Evolutionary conservation across 371 early-diverging fungal species (phyloP), one percentile per base, ranked within the genome.

Genomic region (Syncephalastrum sp.): DNA sequence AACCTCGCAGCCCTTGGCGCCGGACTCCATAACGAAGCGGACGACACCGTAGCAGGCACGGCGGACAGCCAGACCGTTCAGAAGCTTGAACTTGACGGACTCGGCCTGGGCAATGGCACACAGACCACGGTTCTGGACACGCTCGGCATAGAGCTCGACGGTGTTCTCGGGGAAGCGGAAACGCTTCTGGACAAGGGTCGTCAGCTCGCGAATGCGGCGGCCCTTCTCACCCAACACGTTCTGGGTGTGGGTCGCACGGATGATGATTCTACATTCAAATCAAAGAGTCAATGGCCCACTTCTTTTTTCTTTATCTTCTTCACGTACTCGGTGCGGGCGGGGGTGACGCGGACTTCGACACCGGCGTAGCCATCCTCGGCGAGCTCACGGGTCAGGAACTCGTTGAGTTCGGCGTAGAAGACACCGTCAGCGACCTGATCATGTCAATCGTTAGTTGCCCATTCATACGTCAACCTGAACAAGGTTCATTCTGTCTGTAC

Each of bases 1-100:
- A 53, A 99, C 98, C 81, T 98, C 97, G 78, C 94, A 95, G 79
- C 99, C 99, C 90, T 99, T 99, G 81, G 99, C 99, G 68, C 99
- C 99, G 73, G 97, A 93, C 83, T 97, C 97, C 96, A 98, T 99
- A 65, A 96, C 93, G 87, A 94, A 95, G 69, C 99, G 96, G 72
- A 99, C 87, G 59, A 98, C 98, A 84, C 94, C 91, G 87, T 99
- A 96, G 81, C 95, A 94, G 53, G 98, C 99, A 69, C 99, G 90
- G 80, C 98, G 92, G 72, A 99, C 98, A 65, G 98, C 98, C 57
- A 98, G 84, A 81, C 95, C 96, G 74, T 89, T 89, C 59, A 97
- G 85, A 49, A 99, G 91, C 89, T 99, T 99, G 92, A 87, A 94
- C 79, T 91, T 91, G 81, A 99, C 91, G 67, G 93, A 91, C 82